Evolutionary conservation across 345 rosid species (phyloP), one percentile per base, ranked within the genome.

Genomic region (Salix dunnii): DNA sequence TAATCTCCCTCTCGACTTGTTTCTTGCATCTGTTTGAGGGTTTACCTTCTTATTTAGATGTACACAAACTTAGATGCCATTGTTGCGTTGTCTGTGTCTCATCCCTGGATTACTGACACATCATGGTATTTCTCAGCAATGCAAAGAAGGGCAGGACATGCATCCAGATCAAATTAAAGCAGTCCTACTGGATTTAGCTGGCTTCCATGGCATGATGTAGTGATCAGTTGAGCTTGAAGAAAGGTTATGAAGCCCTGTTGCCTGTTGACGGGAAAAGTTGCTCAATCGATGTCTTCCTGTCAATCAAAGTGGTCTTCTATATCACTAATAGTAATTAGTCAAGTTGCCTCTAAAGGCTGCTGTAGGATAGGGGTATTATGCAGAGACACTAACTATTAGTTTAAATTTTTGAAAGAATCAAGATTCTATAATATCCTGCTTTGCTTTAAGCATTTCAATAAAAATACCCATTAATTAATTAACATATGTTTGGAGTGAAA

Each of bases 121-220:
- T 6, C 48, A 11, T 17, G 12, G 40, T 9, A 7, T 38, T 7
- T 17, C 68, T 49, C 92, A 93, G 98, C 99, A 93, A 93, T 89
- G 94, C 81, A 87, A 85, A 86, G 98, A 92, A 83, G 98, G 97
- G 65, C 91, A 90, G 72, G 97, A 93, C 69, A 88, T 87, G 67
- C 38, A 86, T 71, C 99, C 98, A 9, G 97, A 96, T 83, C 97
- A 96, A 70, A 93, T 96, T 86, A 91, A 91, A 88, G 91, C 98
- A n/a, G 88, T 88, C 31, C 99, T 96, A 36, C 80, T 91, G 62
- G 98, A 96, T 71, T 90, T 94, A 4, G 99, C 94, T 5, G 98
- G 94, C 33, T 82, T 85, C 71, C 91, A 86, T 78, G 90, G 93
- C 70, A 73, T 85, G 71, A 68, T 77, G 27, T 69, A 78, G 74